Evolutionary conservation across 208 protist species (phyloP).

Genomic region (Leishmania amazonensis): DNA sequence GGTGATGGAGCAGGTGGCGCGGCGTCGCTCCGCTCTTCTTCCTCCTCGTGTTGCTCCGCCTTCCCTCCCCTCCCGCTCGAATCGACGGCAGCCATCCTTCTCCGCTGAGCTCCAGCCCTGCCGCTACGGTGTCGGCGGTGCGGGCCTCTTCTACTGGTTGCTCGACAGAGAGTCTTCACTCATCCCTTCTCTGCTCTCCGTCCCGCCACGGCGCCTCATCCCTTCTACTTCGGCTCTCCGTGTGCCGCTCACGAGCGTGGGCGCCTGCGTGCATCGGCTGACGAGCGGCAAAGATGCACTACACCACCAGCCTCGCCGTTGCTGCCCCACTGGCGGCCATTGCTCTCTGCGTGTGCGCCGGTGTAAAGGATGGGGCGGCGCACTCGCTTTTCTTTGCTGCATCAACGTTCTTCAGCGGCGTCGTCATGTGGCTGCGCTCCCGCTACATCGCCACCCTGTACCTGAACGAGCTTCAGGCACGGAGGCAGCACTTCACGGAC

Average conservation of each 20-base stretch:
- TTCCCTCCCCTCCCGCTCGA: neutral
- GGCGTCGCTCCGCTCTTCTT: neutral
- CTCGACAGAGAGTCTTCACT: neutral
- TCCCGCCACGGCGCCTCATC: neutral
- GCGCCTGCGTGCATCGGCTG: neutral
- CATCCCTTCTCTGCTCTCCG: neutral
- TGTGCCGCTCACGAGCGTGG: neutral
- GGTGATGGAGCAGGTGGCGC: neutral
- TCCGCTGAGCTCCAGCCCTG: neutral
- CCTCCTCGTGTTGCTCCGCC: too few species aligned
- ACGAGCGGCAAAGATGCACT: slow-evolving; percentile 1
- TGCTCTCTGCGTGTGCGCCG: neutral
- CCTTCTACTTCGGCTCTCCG: neutral
- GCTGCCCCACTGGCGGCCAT: slow-evolving; percentile 23
- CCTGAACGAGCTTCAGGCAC: slow-evolving; percentile 35
- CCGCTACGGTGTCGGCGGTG: neutral
- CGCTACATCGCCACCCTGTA: slow-evolving; percentile 51
- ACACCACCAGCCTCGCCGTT: slow-evolving; percentile 10
- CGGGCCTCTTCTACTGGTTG: neutral
- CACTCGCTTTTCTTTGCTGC: slow-evolving; percentile 36
- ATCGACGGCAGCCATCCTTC: neutral
- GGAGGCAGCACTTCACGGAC: slow-evolving; percentile 12
- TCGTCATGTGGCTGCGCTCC: slow-evolving; percentile 52
- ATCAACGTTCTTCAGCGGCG: slow-evolving; percentile 31
- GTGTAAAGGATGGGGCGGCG: slow-evolving; percentile 13